A percentile compares a stretch with the other conserved stretches of the same genome.
Conservation (phyloP, 495 filamentous ascomycete species). For the Aspergillus bridgeri region DNA sequence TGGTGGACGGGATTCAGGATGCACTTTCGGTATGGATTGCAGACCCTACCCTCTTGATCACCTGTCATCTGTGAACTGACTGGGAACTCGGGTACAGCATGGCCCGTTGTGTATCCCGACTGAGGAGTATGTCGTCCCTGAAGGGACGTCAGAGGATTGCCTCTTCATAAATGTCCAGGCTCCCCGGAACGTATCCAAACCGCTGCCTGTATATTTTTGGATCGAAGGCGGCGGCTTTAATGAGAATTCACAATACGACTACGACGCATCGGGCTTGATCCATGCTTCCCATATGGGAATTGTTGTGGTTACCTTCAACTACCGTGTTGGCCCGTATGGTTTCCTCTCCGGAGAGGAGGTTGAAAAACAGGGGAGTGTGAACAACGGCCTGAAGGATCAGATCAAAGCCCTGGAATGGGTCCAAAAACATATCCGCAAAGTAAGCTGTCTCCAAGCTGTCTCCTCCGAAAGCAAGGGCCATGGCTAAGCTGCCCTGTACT, state of each 20-base stretch:
- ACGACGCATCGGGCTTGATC: conserved; percentile 61
- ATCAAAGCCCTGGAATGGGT: conserved; percentile 66
- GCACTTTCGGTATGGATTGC: conserved; percentile 37
- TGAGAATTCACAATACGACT: conserved; percentile 58
- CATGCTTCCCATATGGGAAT: conserved; percentile 55
- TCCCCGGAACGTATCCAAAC: conserved; percentile 43
- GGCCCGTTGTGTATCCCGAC: conserved; percentile 52
- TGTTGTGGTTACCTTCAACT: conserved; percentile 74
- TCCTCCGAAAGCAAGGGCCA: not conserved
- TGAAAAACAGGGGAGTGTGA: conserved; percentile 51
- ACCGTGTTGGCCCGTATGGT: conserved; percentile 71
- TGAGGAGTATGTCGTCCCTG: conserved; percentile 30
- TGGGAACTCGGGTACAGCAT: conserved; percentile 26
- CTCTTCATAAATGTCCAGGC: conserved; percentile 73
- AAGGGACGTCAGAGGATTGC: conserved; percentile 62
- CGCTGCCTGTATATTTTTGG: conserved; percentile 67
- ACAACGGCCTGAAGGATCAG: conserved; percentile 72
- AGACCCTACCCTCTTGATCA: not conserved
- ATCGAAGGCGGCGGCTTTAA: conserved; percentile 79
- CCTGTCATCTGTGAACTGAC: not conserved
- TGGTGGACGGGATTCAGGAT: conserved; percentile 35
- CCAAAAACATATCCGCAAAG: conserved; percentile 56
- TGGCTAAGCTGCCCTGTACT: not conserved
- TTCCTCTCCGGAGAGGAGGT: conserved; percentile 66
- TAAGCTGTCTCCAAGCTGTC: too few relatives aligned